These are phyloP conservation scores for Paratinospora sagittata DNA, from an alignment of 164 flowering plant species.

Conservation along the genomic window DNA sequence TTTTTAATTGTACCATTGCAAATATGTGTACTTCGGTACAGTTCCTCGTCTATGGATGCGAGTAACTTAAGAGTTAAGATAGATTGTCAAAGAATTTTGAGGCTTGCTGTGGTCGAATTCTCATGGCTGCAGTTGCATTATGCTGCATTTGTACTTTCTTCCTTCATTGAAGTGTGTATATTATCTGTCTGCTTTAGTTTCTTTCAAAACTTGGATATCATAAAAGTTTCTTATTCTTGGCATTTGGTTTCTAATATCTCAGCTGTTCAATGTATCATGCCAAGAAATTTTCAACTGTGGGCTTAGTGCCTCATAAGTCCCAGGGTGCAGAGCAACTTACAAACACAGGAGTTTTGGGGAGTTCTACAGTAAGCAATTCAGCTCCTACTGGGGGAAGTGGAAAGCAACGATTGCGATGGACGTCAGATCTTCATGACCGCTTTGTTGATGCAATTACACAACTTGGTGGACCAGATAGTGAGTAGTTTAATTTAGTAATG, in stretches of 20 bases:
- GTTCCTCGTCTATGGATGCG: too few relatives aligned
- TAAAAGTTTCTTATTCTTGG: background rate
- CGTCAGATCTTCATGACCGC: conserved; percentile 62
- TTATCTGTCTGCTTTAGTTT: background rate
- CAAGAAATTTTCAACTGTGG: conserved; percentile 45
- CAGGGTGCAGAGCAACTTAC: conserved; percentile 38
- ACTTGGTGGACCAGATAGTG: conserved; percentile 79
- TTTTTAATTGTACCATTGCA: too few relatives aligned
- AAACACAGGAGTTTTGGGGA: conserved; percentile 28
- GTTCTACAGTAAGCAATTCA: conserved; percentile 28
- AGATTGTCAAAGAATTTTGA: too few relatives aligned
- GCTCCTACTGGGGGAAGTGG: conserved; percentile 43
- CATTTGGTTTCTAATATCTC: conserved; percentile 2
- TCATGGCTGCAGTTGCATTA: too few relatives aligned
- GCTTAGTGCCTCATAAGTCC: conserved; percentile 38
- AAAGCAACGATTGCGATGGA: conserved; percentile 64
- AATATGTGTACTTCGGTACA: too few relatives aligned
- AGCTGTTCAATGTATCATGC: conserved; percentile 42
- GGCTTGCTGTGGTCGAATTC: too few relatives aligned
- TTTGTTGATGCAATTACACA: conserved; percentile 68
- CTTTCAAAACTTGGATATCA: background rate
- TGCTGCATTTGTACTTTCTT: background rate
- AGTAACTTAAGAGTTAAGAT: too few relatives aligned
- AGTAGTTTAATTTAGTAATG: conserved; percentile 32
- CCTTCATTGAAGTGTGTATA: background rate